A percentile compares a stretch with the other conserved stretches of the same genome.
These are phyloP conservation scores for Dichomitus squalens DNA, from an alignment of 1,284 basidiomycete genomes.

Conservation along the genomic window DNA sequence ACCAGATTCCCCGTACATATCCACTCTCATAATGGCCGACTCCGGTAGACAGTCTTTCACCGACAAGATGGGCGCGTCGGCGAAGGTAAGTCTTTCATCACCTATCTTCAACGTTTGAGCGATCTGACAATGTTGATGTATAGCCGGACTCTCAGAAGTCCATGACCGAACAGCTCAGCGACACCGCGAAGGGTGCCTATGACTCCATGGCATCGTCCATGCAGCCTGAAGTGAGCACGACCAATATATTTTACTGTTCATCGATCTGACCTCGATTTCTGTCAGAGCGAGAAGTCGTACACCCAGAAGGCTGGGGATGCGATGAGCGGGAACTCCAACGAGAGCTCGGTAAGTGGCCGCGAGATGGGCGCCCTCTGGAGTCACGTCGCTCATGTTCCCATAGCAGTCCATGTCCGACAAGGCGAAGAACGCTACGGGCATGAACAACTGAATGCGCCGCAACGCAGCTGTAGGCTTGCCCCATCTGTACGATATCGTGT, in stretches of 20 bases:
- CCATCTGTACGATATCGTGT: neutral
- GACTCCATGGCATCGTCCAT: conserved; percentile 37
- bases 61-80: conserved; percentile 41
- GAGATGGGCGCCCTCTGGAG: neutral
- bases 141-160: conserved; percentile 40
- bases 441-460: conserved; percentile 14
- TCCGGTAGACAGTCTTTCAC: conserved; percentile 43
- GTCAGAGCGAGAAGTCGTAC: neutral
- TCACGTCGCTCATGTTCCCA: neutral
- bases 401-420: conserved; percentile 33
- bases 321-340: conserved; percentile 46
- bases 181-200: conserved; percentile 37
- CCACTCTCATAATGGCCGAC: conserved; percentile 38
- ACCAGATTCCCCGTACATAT: neutral
- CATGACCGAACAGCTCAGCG: conserved; percentile 37
- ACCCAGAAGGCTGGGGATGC: conserved; percentile 53
- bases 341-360: conserved; percentile 27
- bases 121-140: neutral
- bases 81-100: conserved; percentile 34
- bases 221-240: conserved; percentile 37
- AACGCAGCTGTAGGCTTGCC: neutral
- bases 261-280: neutral
- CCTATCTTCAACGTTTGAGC: neutral
- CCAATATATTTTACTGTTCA: too few species aligned
- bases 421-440: conserved; percentile 35